Evolutionary conservation across 805 yeast genomes (phyloP).

Genomic region (Sugiyamaella americana): DNA sequence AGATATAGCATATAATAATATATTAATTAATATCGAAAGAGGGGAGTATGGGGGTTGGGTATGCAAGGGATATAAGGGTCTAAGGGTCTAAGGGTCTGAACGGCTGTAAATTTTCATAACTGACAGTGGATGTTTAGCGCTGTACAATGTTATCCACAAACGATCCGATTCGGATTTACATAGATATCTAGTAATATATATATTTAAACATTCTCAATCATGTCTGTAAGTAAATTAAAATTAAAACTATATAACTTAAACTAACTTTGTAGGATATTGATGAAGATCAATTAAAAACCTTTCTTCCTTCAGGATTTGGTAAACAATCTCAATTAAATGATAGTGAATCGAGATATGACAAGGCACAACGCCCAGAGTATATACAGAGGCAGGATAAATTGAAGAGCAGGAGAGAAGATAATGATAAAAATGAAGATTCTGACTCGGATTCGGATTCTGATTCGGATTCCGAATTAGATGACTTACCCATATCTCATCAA

Average conservation of each 20-base stretch:
- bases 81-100: too few species aligned
- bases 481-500: slow-evolving; percentile 35
- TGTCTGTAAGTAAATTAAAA: neutral
- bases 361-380: slow-evolving; percentile 10
- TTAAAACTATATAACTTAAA: neutral
- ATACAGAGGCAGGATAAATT: slow-evolving; percentile 3
- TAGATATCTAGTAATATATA: too few species aligned
- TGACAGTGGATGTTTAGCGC: too few species aligned
- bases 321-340: slow-evolving; percentile 10
- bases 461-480: slow-evolving; percentile 28
- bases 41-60: too few species aligned
- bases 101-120: too few species aligned
- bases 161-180: too few species aligned
- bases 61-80: too few species aligned
- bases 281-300: neutral
- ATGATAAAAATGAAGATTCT: neutral
- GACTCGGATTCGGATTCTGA: slow-evolving; percentile 16
- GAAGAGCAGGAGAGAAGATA: neutral
- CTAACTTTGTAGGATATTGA: neutral
- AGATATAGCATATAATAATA: too few species aligned
- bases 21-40: too few species aligned
- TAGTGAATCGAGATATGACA: slow-evolving; percentile 10
- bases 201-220: too few species aligned
- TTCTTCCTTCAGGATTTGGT: slow-evolving; percentile 14
- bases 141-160: too few species aligned